Base-by-base conservation (phyloP, 1,284 basidiomycete species). In the Melampsora americana region DNA sequence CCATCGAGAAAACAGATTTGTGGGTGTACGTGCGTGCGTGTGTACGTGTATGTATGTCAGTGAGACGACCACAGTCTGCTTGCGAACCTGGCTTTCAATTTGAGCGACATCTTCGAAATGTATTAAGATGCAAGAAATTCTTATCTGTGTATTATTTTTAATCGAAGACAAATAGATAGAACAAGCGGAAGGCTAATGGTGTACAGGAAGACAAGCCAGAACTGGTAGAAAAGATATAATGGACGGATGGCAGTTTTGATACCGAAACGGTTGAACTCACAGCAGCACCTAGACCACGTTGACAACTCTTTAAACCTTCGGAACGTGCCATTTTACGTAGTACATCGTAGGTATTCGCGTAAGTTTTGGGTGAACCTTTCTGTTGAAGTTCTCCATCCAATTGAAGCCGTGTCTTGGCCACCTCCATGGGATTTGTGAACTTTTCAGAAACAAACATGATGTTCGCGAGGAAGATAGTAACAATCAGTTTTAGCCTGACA, bases 321-420 rank as follows among this genome's bases (percentile, higher is more conserved):
- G 18, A 32, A 23, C 53, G 23, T 3, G 73, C 66, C 4, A 65
- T 75, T 53, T 75, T 75, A n/a, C 44, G 39, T 61, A 75, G 48
- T 11, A 68, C 73, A 44, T 75, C 73, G 6, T 59, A 32, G 11
- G 73, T 75, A 56, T 75, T 75, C 5, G 39, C 28, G 26, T 75
- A 75, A 4, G 44, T 30, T 64, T 68, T 75, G 11, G 73, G 73
- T 46, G 53, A 42, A 28, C 66, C 66, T 39, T 75, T 75, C 20
- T 65, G 60, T 62, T 65, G 44, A 26, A 97, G 87, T 84, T 98
- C 94, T 28, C 94, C 95, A 83, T 97, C 93, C 28, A 98, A 87
- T 82, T 97, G 94, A 71, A 98, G 84, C 77, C 95, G 89, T 46
- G 94, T 97, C 84, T 97, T 97, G 77, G 92, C 91, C 42, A 96